Conservation (phyloP, 2,329 filamentous ascomycete genomes). For the Pseudocercospora musae region DNA sequence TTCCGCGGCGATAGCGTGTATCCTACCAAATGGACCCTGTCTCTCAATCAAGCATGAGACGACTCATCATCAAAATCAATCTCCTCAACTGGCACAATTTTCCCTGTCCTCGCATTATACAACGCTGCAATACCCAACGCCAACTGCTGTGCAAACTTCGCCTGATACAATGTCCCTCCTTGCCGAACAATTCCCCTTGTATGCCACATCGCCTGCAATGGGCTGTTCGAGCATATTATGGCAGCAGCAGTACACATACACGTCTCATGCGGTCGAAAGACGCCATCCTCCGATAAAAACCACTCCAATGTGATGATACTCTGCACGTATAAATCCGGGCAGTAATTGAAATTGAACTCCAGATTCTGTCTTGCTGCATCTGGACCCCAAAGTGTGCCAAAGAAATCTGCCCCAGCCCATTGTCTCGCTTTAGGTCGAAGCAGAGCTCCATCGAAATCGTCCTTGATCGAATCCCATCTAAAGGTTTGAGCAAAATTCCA, state of each 20-base stretch:
- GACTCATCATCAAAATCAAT: slow-evolving; percentile 11
- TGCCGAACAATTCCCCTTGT: slow-evolving; percentile 16
- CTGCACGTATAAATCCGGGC: slow-evolving; percentile 12
- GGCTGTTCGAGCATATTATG: slow-evolving; percentile 11
- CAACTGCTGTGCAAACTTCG: slow-evolving; percentile 10
- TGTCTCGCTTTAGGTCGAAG: not conserved
- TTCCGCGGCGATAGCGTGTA: too few relatives aligned
- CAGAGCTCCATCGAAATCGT: not conserved
- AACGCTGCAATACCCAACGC: slow-evolving; percentile 13
- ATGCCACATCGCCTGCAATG: slow-evolving; percentile 16
- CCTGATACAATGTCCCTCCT: slow-evolving; percentile 14
- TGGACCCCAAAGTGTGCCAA: slow-evolving; percentile 12
- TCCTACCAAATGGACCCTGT: too few relatives aligned
- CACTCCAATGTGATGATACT: slow-evolving; percentile 3
- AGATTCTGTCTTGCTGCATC: slow-evolving; percentile 4
- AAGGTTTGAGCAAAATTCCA: not conserved
- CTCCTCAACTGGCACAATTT: slow-evolving; percentile 11
- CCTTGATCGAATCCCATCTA: not conserved
- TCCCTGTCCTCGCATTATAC: slow-evolving; percentile 7
- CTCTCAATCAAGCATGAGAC: slow-evolving; percentile 4
- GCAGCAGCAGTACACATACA: slow-evolving; percentile 14
- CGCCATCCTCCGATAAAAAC: slow-evolving; percentile 6
- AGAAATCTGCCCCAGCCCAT: slow-evolving; percentile 3
- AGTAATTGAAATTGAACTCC: slow-evolving; percentile 15
- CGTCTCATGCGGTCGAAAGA: slow-evolving; percentile 12